A percentile compares a stretch with the other conserved stretches of the same genome.
These are phyloP conservation scores for Boletellus emodensis DNA, from an alignment of 768 basidiomycete genomes.

Conservation along the genomic window DNA sequence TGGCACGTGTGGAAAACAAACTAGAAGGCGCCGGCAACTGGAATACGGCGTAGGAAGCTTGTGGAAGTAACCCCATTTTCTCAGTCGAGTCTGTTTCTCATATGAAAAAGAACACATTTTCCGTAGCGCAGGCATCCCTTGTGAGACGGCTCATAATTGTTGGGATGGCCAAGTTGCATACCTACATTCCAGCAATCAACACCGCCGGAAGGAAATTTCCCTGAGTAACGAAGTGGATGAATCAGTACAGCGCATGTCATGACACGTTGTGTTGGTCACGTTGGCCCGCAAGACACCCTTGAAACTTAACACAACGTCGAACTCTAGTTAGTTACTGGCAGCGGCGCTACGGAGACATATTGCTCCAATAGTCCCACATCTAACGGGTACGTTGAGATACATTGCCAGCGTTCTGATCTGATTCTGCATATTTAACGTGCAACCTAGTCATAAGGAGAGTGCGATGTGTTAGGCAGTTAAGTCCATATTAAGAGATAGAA, in stretches of 20 bases:
- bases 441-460: not conserved
- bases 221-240: not conserved
- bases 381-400: not conserved
- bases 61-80: not conserved
- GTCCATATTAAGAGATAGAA: not conserved
- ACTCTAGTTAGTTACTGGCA: constrained; percentile 1
- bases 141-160: not conserved
- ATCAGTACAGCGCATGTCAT: not conserved
- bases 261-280: not conserved
- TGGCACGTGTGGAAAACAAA: not conserved
- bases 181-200: not conserved
- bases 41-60: not conserved
- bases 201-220: not conserved
- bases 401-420: constrained; percentile 2
- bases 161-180: not conserved
- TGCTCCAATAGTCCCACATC: not conserved
- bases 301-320: constrained; percentile 11
- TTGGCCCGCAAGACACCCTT: not conserved
- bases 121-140: not conserved
- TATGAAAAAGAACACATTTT: not conserved
- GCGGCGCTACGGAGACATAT: constrained; percentile 4
- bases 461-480: not conserved
- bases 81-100: not conserved
- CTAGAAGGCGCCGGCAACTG: constrained; percentile 1
- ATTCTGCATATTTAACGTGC: not conserved